phyloP scores from a whole-genome alignment of 768 basidiomycete genomes.

The Tricholoma hemisulphureum region DNA sequence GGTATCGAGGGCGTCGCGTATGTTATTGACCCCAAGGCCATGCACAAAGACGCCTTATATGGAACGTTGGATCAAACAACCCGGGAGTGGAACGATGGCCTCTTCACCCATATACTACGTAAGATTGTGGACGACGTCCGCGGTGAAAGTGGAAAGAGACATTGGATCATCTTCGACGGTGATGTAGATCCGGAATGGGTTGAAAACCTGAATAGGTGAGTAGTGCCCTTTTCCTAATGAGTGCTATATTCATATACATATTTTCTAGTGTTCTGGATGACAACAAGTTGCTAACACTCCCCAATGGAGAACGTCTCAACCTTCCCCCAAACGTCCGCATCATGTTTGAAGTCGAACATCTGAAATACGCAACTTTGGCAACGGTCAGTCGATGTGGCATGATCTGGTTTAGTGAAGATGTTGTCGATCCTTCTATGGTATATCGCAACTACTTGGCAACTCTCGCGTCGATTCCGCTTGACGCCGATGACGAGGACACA shows the following conservation, averaged over 20 bases:
- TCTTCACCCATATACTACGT: constrained; percentile 95
- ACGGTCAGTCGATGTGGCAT: constrained; percentile 99
- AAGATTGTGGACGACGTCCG: constrained; percentile 99
- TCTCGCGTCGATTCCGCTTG: constrained; percentile 71
- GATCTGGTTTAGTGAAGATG: constrained; percentile 99
- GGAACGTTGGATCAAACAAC: constrained; percentile 97
- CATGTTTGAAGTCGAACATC: constrained; percentile 99
- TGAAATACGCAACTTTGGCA: constrained; percentile 94
- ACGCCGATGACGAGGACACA: constrained; percentile 85
- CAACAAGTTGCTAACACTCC: constrained; percentile 94
- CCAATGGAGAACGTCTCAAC: constrained; percentile 97
- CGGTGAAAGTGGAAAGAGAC: constrained; percentile 92
- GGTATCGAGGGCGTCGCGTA: constrained; percentile 91
- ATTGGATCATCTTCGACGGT: constrained; percentile 99
- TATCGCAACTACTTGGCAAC: constrained; percentile 85
- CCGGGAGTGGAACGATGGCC: constrained; percentile 97
- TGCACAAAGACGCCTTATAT: constrained; percentile 97
- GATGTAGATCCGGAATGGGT: constrained; percentile 99
- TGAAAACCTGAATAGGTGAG: constrained; percentile 96
- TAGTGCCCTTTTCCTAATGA: constrained; percentile 1
- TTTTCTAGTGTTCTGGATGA: constrained; percentile 90
- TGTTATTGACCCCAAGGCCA: constrained; percentile 98
- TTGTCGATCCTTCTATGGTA: constrained; percentile 88
- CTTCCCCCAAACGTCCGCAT: constrained; percentile 96
- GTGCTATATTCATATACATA: constrained; percentile 9